phyloP scores from a whole-genome alignment of 345 rosid species.

The Murraya koenigii region DNA sequence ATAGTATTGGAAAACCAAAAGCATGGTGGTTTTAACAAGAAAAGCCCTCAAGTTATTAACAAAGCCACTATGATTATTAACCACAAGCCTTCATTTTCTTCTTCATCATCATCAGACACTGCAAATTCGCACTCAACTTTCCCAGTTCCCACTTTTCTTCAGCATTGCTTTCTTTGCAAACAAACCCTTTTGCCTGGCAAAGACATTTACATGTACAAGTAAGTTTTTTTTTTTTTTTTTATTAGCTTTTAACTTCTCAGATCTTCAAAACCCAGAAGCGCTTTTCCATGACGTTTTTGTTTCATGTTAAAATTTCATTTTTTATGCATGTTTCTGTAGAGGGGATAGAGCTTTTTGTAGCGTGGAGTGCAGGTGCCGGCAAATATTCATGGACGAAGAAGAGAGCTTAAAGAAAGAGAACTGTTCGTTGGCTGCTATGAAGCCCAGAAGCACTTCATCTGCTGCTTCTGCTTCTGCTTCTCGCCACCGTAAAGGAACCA shows the following conservation, averaged over 20 bases:
- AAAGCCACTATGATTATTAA: conserved; percentile 41
- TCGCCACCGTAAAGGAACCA: conserved; percentile 42
- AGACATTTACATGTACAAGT: conserved; percentile 98
- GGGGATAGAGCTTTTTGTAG: conserved; percentile 88
- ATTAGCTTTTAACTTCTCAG: neutral
- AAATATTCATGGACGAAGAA: conserved; percentile 82
- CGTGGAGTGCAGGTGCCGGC: conserved; percentile 87
- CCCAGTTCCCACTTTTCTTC: conserved; percentile 43
- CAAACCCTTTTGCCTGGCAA: conserved; percentile 60
- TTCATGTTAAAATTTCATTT: neutral
- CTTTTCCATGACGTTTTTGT: neutral
- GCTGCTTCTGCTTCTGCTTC: conserved; percentile 33
- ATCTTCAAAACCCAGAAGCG: neutral
- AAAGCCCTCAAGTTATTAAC: conserved; percentile 56
- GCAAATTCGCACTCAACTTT: neutral
- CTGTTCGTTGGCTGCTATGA: conserved; percentile 42
- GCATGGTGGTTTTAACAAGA: conserved; percentile 19
- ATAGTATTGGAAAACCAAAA: conserved; percentile 59
- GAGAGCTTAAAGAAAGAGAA: conserved; percentile 45
- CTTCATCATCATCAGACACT: conserved; percentile 9
- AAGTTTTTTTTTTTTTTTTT: conserved; percentile 14
- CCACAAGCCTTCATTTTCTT: conserved; percentile 4
- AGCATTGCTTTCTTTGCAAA: conserved; percentile 72
- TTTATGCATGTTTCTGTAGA: conserved; percentile 25
- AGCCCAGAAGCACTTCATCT: conserved; percentile 21